A percentile compares a stretch with the other conserved stretches of the same genome.
Conservation (phyloP, 148 eudicot genomes). For the Beta vulgaris region DNA sequence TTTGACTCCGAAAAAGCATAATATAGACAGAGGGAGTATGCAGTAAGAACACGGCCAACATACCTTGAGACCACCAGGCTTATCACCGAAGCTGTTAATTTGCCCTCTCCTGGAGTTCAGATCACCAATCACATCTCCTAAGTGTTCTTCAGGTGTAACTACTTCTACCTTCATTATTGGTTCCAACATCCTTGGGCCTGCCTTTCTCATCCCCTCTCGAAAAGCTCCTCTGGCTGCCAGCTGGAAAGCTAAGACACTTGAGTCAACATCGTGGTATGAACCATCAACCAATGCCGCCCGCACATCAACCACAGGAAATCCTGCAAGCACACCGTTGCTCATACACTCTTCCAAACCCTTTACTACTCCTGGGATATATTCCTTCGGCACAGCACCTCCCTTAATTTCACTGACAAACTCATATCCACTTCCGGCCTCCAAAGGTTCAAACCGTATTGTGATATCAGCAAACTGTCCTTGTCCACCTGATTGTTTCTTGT, state of each 20-base stretch:
- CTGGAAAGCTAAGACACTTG: slow-evolving; percentile 94
- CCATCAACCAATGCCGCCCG: slow-evolving; percentile 85
- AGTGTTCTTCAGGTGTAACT: slow-evolving; percentile 91
- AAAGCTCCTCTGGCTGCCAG: slow-evolving; percentile 97
- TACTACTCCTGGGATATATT: slow-evolving; percentile 88
- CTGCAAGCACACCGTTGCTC: slow-evolving; percentile 85
- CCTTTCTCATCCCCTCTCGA: slow-evolving; percentile 86
- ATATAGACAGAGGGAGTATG: background rate
- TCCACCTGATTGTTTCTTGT: slow-evolving; percentile 98
- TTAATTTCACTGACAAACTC: slow-evolving; percentile 94
- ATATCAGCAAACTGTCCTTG: slow-evolving; percentile 95
- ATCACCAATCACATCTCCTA: slow-evolving; percentile 99
- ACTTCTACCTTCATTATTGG: slow-evolving; percentile 98
- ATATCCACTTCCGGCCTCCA: slow-evolving; percentile 82
- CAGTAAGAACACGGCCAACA: background rate
- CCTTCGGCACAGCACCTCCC: slow-evolving; percentile 92
- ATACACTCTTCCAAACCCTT: slow-evolving; percentile 90
- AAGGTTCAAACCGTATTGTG: slow-evolving; percentile 78
- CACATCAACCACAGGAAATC: slow-evolving; percentile 92
- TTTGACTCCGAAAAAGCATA: no score
- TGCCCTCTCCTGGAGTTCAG: slow-evolving; percentile 95
- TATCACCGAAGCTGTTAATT: slow-evolving; percentile 89
- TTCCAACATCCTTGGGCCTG: slow-evolving; percentile 76
- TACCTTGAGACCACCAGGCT: slow-evolving; percentile 98
- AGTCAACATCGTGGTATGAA: slow-evolving; percentile 94